Percentiles rank a stretch among this genome's conserved stretches.
phyloP scores from a whole-genome alignment of 164 flowering plant species.

The Euptelea pleiosperma region DNA sequence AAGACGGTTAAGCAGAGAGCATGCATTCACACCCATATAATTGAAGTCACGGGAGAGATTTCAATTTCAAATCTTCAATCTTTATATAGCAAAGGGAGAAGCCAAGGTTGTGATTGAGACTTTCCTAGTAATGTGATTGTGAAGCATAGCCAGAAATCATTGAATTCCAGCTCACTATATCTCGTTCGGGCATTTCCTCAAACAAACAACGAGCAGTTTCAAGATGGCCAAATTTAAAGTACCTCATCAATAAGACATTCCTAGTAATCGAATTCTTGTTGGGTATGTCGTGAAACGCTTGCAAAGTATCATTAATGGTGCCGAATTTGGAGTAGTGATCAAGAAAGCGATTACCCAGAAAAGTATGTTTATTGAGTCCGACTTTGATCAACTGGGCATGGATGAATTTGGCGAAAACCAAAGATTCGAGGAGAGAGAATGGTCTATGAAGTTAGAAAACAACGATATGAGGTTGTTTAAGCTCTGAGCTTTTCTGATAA shows the following conservation, averaged over 20 bases:
- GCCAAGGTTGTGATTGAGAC: no score
- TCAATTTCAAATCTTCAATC: neutral
- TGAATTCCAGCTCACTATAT: slow-evolving; percentile 39
- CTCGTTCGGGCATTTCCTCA: slow-evolving; percentile 34
- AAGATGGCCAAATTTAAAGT: slow-evolving; percentile 17
- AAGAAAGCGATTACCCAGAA: slow-evolving; percentile 51
- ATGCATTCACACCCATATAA: slow-evolving; percentile 6
- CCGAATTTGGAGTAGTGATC: slow-evolving; percentile 40
- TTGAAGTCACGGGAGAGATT: neutral
- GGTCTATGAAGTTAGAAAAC: slow-evolving; percentile 36
- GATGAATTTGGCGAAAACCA: slow-evolving; percentile 25
- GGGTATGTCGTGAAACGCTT: slow-evolving; percentile 30
- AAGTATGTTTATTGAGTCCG: slow-evolving; percentile 40
- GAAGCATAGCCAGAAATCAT: slow-evolving; percentile 34
- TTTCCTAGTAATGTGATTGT: no score
- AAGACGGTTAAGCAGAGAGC: slow-evolving; percentile 30
- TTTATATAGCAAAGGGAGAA: no score
- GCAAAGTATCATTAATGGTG: slow-evolving; percentile 22
- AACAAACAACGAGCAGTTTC: slow-evolving; percentile 31
- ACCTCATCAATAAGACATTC: slow-evolving; percentile 48
- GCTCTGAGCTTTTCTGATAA: no score
- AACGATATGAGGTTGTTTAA: slow-evolving; percentile 26
- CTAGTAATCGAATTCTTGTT: slow-evolving; percentile 40
- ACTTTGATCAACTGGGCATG: slow-evolving; percentile 61
- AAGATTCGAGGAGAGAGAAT: slow-evolving; percentile 32